Evolutionary conservation across 495 filamentous ascomycete genomes (phyloP).

Genomic region (Xylaria bambusicola): DNA sequence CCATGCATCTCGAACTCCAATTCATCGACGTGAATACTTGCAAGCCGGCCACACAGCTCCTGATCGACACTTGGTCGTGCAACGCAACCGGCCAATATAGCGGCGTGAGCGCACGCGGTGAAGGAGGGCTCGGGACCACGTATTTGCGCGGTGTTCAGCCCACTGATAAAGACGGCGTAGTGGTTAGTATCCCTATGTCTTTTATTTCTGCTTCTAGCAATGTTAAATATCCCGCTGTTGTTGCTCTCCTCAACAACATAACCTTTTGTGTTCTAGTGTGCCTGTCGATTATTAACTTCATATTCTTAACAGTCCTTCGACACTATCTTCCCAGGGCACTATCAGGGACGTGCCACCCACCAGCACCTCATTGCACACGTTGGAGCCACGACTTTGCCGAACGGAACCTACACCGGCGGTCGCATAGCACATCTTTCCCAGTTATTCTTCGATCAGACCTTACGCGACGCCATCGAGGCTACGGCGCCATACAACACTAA

Average conservation of each 20-base stretch:
- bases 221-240: too few species aligned
- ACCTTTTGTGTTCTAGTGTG: too few species aligned
- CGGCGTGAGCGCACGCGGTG: constrained; percentile 36
- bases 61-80: constrained; percentile 59
- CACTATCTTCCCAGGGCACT: constrained; percentile 63
- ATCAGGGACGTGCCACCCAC: constrained; percentile 60
- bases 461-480: constrained; percentile 53
- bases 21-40: constrained; percentile 60
- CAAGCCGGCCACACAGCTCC: constrained; percentile 50
- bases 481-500: constrained; percentile 58
- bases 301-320: too few species aligned
- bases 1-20: constrained; percentile 56
- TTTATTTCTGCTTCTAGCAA: too few species aligned
- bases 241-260: too few species aligned
- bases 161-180: constrained; percentile 58
- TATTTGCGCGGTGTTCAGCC: constrained; percentile 54
- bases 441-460: constrained; percentile 59
- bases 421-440: constrained; percentile 53
- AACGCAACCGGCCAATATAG: constrained; percentile 62
- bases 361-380: constrained; percentile 56
- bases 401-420: constrained; percentile 53
- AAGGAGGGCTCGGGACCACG: constrained; percentile 46
- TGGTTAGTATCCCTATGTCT: too few species aligned
- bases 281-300: too few species aligned
- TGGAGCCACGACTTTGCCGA: constrained; percentile 39